phyloP scores from a whole-genome alignment of 129 eudicot species.

The Tagetes patula region DNA sequence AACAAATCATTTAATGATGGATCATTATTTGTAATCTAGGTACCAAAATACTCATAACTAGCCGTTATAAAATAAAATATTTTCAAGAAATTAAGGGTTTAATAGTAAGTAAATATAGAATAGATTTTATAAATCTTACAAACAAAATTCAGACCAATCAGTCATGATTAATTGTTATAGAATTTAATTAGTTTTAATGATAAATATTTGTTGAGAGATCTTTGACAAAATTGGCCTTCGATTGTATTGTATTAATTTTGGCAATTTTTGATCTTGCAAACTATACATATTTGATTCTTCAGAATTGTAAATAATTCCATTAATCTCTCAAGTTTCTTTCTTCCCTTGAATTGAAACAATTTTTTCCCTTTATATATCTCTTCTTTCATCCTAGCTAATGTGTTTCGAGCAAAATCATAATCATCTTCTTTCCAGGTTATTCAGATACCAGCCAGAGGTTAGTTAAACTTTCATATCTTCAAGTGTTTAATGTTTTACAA shows the following conservation, averaged over 20 bases:
- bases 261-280: constrained; percentile 11
- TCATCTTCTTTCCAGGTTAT: constrained; percentile 22
- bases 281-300: constrained; percentile 9
- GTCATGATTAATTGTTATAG: neutral
- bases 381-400: neutral
- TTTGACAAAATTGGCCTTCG: neutral
- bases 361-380: neutral
- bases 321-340: neutral
- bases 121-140: constrained; percentile 12
- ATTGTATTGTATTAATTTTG: constrained; percentile 1
- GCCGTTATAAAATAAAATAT: neutral
- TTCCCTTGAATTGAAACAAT: constrained; percentile 2
- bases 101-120: neutral
- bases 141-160: constrained; percentile 9
- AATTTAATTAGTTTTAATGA: neutral
- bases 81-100: neutral
- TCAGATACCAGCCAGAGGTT: constrained; percentile 30
- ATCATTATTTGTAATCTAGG: neutral
- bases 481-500: too few relatives aligned
- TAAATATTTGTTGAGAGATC: neutral
- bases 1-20: neutral
- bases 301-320: constrained; percentile 21
- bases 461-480: constrained; percentile 20
- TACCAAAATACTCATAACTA: neutral
- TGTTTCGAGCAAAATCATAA: neutral